Evolutionary conservation across 2,329 filamentous ascomycete species (phyloP), one percentile per base, ranked within the genome.

Genomic region (Phoma sp.): DNA sequence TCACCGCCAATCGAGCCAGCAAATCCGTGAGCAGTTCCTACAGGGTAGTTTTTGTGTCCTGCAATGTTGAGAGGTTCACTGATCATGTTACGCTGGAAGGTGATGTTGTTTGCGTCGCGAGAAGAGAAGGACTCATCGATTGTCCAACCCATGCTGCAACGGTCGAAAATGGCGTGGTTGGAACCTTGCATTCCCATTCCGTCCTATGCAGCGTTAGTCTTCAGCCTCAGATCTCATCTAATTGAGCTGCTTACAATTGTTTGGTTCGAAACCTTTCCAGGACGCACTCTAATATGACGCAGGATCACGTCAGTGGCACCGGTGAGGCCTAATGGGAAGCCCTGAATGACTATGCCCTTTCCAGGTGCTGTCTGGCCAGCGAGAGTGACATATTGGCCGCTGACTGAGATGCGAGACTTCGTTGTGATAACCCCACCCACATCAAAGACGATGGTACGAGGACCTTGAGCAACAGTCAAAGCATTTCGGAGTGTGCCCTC

Each of bases 31-130:
- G 46, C 62, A 3, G 62, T 74, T 9, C 73, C 73, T 1, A 45
- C 53, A 19, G 73, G 72, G 33, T 76, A 76, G 49, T 76, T 76
- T 60, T 75, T 67, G 57, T 76, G 73, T 6, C 73, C 73, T 24
- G 73, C 73, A 32, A 75, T 61, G 33, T 75, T 74, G 27, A 74
- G 66, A 2, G 73, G 73, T 47, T 75, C 73, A 4, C 70, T 74
- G 40, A 75, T 74, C 65, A 75, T 69, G 48, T 57, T 74, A 4
- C 72, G 67, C 55, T 74, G 72, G 29, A 75, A 65, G 1, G 70
- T 74, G 55, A 75, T 75, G 57, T 75, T 75, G 51, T 67, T 56
- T 2, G 70, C 70, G 10, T 61, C 62, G 6, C 72, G 70, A 15
- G 73, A 74, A 8, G 72, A 74, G 57, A 74, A 74, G 2, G 62